Conservation (phyloP, 2,329 filamentous ascomycete species). For the Scedosporium minutisporum region DNA sequence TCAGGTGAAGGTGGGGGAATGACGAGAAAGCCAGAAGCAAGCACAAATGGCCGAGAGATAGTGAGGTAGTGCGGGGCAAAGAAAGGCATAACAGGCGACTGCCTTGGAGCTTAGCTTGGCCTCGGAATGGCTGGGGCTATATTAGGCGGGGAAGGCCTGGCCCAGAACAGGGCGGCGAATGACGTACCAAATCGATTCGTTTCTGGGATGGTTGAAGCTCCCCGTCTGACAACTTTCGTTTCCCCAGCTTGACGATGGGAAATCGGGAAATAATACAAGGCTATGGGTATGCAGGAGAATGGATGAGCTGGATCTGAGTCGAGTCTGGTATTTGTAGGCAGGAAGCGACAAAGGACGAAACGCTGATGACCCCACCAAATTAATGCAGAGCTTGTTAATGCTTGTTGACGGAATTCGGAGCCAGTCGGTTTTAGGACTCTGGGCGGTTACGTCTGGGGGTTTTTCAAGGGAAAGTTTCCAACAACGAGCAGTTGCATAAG, state of each 20-base stretch:
- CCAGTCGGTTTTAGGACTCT: too few species aligned
- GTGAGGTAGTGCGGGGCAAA: background rate
- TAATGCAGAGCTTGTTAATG: background rate
- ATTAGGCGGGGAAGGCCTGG: background rate
- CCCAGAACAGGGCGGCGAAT: slow-evolving; percentile 1
- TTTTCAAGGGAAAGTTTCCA: too few species aligned
- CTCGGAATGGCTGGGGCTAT: background rate
- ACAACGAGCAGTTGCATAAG: too few species aligned
- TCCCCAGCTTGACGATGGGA: slow-evolving; percentile 46
- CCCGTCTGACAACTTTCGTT: slow-evolving; percentile 57
- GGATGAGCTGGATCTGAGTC: background rate
- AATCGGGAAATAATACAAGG: background rate
- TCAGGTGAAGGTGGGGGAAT: background rate
- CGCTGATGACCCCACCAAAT: slow-evolving; percentile 1
- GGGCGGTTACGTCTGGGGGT: too few species aligned
- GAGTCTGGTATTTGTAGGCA: background rate
- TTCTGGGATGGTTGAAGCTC: slow-evolving; percentile 47
- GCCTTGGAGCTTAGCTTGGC: background rate
- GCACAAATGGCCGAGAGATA: background rate
- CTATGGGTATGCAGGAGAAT: background rate
- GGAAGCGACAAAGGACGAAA: background rate
- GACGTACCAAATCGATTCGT: slow-evolving; percentile 52
- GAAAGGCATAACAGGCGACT: background rate
- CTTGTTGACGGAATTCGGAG: background rate
- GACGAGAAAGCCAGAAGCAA: background rate